Evolutionary conservation across 768 basidiomycete genomes (phyloP), one percentile per base, ranked within the genome.

Genomic region (Cystobasidium onofrii): DNA sequence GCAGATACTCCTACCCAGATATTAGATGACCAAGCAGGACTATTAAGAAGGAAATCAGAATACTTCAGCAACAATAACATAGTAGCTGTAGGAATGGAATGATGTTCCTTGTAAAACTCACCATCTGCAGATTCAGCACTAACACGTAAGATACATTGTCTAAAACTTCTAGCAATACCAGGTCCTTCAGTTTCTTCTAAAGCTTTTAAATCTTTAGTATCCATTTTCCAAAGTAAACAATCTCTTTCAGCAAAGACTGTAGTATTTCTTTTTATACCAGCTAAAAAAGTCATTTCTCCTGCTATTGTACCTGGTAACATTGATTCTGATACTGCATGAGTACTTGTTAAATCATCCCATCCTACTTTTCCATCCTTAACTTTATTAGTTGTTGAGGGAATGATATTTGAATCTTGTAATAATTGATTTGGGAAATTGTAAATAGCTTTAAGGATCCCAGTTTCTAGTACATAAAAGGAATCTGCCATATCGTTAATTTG

Each of bases 391-490:
- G 44, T n/a, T 82, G 95, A 39, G 17, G 57, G 7, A 31, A 25
- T 15, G 4, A n/a, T 15, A 25, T 6, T 92, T n/a, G n/a, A n/a
- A 78, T 90, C 88, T 62, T 92, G 87, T 4, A 82, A 80, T 29
- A 86, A 85, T 6, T 86, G 82, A 76, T 89, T 86, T 62, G 87
- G 87, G 79, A 92, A 94, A 55, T 83, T 81, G 81, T 97, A 98
- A 23, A 85, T 85, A 0, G 94, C 95, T 12, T 90, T 84, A 36
- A 99, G 84, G 36, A 92, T 86, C 9, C 95, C 95, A 0, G 88
- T 85, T 77, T 96, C 89, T 76, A 99, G 88, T 78, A 98, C 84
- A 82, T 94, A 97, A 31, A 97, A 81, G 3, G 90, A 92, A 34
- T 70, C 44, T 18, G 67, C 65, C 1, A 31, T 54, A 57, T 74